Base-by-base conservation (phyloP, 768 basidiomycete genomes). In the Exidia glandulosa region DNA sequence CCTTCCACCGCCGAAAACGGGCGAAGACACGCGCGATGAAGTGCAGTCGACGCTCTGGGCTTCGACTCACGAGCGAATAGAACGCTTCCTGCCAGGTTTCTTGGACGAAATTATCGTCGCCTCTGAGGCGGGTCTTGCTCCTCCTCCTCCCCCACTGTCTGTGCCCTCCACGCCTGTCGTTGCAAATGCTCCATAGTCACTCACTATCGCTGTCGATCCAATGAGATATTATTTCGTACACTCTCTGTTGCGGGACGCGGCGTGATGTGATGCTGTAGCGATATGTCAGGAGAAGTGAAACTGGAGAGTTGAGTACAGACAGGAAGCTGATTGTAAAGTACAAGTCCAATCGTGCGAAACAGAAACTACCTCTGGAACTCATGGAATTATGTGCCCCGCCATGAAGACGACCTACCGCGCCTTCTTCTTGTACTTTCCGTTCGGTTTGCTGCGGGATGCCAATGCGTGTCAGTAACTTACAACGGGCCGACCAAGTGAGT, bases 51-150 rank as follows among this genome's bases (percentile, higher is more conserved):
- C 80, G 2, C 73, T 97, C 33, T 99, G 94, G 94, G 79, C 80
- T 13, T 82, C 85, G 29, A 94, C 94, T 2, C 83, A 87, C 60
- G 88, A 91, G 64, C 80, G 92, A 62, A 83, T 97, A 66, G 93
- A 95, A 65, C 82, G 86, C 41, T 94, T 98, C 76, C 74, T 98
- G 60, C 95, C 95, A 16, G 90, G 92, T 23, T 94, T 98, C 73
- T 74, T 97, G 63, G 75, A 76, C 19, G 85, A 88, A 52, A 78
- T 90, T 31, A 79, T 92, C 30, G 25, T 54, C 10, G 27, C 10
- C 66, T 14, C 59, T 32, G 30, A 30, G 36, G n/a, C 56, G 6
- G 60, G 29, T 27, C 57, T 23, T 14, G 30, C 50, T 2, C 16
- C 30, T 25, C 50, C 50, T 13, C 50, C 30, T 6, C 50, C 50